These are phyloP conservation scores for Fusarium citri DNA, from an alignment of 2,329 filamentous ascomycete species.

Conservation along the genomic window DNA sequence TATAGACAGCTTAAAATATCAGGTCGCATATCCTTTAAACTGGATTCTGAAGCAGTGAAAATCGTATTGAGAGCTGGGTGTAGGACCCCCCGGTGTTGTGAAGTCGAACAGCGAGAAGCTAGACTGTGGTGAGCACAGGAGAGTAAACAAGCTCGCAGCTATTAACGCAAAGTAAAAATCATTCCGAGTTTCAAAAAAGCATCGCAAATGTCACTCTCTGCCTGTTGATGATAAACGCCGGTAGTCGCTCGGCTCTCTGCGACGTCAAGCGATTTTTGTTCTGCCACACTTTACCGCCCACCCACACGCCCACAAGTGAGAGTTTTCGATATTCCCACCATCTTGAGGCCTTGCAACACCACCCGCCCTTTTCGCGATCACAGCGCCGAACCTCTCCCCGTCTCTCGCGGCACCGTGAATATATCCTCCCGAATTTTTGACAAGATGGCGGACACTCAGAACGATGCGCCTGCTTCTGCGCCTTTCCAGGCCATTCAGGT, in stretches of 20 bases:
- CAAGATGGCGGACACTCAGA: slow-evolving; percentile 69
- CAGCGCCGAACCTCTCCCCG: slow-evolving; percentile 43
- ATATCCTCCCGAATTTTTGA: slow-evolving; percentile 40
- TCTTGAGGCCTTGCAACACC: slow-evolving; percentile 45
- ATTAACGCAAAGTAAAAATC: not conserved
- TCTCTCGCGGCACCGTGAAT: slow-evolving; percentile 43
- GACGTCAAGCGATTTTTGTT: slow-evolving; percentile 39
- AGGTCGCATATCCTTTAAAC: not conserved
- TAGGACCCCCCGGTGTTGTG: not conserved
- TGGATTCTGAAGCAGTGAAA: not conserved
- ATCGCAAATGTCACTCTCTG: not conserved
- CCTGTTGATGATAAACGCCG: slow-evolving; percentile 18
- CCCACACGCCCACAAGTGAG: slow-evolving; percentile 60
- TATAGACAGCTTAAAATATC: not conserved
- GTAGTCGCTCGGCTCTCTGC: slow-evolving; percentile 11
- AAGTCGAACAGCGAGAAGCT: not conserved
- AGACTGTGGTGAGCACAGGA: not conserved
- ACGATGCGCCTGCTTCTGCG: slow-evolving; percentile 62
- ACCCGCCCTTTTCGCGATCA: slow-evolving; percentile 43
- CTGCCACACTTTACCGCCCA: slow-evolving; percentile 55
- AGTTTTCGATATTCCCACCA: slow-evolving; percentile 58
- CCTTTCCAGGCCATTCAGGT: slow-evolving; percentile 91
- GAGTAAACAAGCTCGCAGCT: not conserved
- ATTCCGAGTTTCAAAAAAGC: not conserved
- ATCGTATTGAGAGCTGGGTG: not conserved